Conservation (phyloP, 2,329 filamentous ascomycete genomes). For the Elsinoe necatrix region DNA sequence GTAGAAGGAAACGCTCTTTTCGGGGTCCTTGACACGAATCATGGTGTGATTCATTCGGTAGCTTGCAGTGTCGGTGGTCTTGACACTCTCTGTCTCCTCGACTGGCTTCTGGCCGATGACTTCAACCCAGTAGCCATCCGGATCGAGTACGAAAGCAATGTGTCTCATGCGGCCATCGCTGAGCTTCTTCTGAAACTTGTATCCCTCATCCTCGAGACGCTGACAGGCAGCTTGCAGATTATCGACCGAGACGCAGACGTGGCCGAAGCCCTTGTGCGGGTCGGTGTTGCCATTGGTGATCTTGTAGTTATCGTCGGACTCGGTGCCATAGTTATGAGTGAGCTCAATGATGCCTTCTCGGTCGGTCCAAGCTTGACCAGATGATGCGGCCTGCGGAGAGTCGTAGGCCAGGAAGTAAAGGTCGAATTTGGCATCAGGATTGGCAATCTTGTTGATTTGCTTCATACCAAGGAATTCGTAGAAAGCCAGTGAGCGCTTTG, state of each 20-base stretch:
- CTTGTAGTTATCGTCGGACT: slow-evolving; percentile 71
- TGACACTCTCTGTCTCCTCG: slow-evolving; percentile 63
- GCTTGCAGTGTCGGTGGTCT: slow-evolving; percentile 61
- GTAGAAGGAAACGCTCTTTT: slow-evolving; percentile 42
- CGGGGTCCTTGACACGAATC: slow-evolving; percentile 72
- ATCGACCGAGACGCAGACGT: slow-evolving; percentile 64
- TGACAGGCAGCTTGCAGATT: slow-evolving; percentile 80
- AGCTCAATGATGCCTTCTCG: slow-evolving; percentile 79
- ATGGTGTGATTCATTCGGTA: slow-evolving; percentile 68
- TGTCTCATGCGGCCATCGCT: slow-evolving; percentile 76
- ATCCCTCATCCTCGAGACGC: slow-evolving; percentile 80
- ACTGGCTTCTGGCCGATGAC: slow-evolving; percentile 64
- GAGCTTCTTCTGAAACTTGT: slow-evolving; percentile 91
- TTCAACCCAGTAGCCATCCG: slow-evolving; percentile 55
- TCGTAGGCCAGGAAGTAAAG: slow-evolving; percentile 94
- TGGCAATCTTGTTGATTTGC: slow-evolving; percentile 68
- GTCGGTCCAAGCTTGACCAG: slow-evolving; percentile 66
- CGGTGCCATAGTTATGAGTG: slow-evolving; percentile 77
- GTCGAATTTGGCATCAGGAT: slow-evolving; percentile 85
- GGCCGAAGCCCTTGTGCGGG: slow-evolving; percentile 72
- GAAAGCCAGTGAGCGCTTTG: slow-evolving; percentile 73
- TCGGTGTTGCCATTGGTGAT: slow-evolving; percentile 87
- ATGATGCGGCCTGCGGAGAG: slow-evolving; percentile 62
- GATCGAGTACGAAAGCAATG: slow-evolving; percentile 76
- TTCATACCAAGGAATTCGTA: slow-evolving; percentile 90